phyloP scores from a whole-genome alignment of 208 protist genomes.

The Kentomonas sorsogonicus region DNA sequence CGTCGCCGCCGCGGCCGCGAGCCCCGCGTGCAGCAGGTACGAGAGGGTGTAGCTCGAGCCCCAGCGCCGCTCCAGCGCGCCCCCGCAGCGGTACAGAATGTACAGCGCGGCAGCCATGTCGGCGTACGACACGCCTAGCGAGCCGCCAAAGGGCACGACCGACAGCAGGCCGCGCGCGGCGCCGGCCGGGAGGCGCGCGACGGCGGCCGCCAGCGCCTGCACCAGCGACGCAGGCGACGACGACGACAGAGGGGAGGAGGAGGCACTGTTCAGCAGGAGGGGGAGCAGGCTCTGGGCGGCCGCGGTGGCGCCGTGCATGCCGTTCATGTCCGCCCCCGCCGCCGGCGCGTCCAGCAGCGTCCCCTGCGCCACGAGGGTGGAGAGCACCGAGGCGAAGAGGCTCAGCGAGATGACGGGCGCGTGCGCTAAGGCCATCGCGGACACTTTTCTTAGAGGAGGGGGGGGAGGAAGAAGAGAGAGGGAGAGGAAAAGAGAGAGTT shows the following conservation, averaged over 20 bases:
- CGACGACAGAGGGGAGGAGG: neutral
- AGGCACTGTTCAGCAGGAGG: neutral
- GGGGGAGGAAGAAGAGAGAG: slow-evolving; percentile 2
- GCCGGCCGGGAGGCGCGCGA: slow-evolving; percentile 37
- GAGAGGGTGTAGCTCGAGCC: slow-evolving; percentile 44
- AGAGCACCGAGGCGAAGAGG: neutral
- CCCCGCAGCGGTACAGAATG: slow-evolving; percentile 40
- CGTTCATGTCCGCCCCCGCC: no score
- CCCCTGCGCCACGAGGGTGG: no score
- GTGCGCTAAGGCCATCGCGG: neutral
- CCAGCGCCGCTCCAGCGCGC: slow-evolving; percentile 61
- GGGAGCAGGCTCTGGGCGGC: neutral
- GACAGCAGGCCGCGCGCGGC: slow-evolving; percentile 25
- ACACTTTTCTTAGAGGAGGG: neutral
- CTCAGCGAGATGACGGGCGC: neutral
- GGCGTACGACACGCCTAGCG: slow-evolving; percentile 32
- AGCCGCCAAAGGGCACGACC: slow-evolving; percentile 44
- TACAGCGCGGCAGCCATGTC: slow-evolving; percentile 10
- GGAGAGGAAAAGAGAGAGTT: neutral
- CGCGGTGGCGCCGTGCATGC: no score
- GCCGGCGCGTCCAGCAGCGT: no score
- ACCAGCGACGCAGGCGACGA: neutral
- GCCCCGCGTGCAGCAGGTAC: slow-evolving; percentile 37
- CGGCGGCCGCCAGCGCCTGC: slow-evolving; percentile 26
- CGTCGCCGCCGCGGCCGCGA: slow-evolving; percentile 28